Base-by-base conservation (phyloP, 257 asterid genomes). In the Fraxinus anomala region DNA sequence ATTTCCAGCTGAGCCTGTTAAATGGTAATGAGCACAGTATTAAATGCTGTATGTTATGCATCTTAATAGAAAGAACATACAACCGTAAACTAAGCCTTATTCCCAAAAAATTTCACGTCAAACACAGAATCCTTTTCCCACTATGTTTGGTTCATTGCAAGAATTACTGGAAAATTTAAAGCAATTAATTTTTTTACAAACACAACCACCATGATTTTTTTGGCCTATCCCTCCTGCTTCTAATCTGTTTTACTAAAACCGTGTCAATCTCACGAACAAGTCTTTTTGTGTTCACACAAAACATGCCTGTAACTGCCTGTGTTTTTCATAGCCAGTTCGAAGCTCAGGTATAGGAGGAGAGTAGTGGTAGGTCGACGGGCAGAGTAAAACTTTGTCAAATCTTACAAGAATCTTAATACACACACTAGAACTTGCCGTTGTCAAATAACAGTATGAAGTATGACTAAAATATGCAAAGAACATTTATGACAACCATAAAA, bases 1-100 rank as follows among this genome's bases (percentile, higher is more conserved):
- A 90, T 94, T 83, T 94, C 97, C 87, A 94, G 86, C 86, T 92
- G 97, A 31, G 91, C 94, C 98, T 94, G 89, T 72, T 42, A 77
- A 68, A 49, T 51, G 5, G 56, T 23, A 30, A 49, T 7, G 7
- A 63, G 19, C 34, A 13, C 34, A 23, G 1, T 10, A 61, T 24
- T 19, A 61, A 21, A 21, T 61, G 31, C 3, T 17, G 24, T 56
- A 21, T 6, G 14, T 17, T 6, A 56, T n/a, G 66, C 9, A 56
- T 6, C 1, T 56, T 6, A n/a, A 10, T 19, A 61, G 17, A 40
- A 6, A 28, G 73, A 37, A 36, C 1, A 11, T 47, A 47, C 56
- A 47, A 47, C 19, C n/a, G 6, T 47, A 47, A 47, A 16, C 56
- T 16, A 47, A 47, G n/a, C n/a, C 19, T 47, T 47, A 4, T 14